phyloP scores from a whole-genome alignment of 2,329 filamentous ascomycete genomes.

The Cephalotrichum gorgonifer region DNA sequence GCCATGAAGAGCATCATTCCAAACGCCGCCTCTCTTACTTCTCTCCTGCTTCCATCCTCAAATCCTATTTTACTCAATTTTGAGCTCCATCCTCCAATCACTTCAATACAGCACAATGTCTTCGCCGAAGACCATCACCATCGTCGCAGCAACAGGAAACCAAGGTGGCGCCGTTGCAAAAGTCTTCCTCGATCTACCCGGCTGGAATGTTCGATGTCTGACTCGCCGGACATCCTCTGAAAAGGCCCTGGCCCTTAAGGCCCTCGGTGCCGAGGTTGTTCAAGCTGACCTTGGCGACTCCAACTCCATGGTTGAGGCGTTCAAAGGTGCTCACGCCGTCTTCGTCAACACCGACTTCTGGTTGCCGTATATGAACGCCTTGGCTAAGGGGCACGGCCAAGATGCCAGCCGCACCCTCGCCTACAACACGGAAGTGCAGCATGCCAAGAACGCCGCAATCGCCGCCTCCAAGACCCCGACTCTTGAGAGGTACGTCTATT shows the following conservation, averaged over 20 bases:
- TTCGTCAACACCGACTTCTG: constrained; percentile 48
- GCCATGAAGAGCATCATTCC: too few species aligned
- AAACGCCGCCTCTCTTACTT: too few species aligned
- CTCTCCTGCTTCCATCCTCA: too few species aligned
- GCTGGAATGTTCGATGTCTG: constrained; percentile 31
- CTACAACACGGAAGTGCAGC: constrained; percentile 35
- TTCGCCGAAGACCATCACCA: constrained; percentile 21
- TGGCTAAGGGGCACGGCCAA: constrained; percentile 23
- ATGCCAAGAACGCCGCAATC: constrained; percentile 44
- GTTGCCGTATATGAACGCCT: constrained; percentile 35
- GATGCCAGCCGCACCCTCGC: constrained; percentile 30
- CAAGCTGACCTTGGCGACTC: constrained; percentile 31
- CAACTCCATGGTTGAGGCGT: constrained; percentile 25
- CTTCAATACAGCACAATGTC: constrained; percentile 4
- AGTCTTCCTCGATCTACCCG: constrained; percentile 23
- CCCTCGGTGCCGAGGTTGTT: constrained; percentile 31
- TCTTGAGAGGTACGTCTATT: constrained; percentile 38
- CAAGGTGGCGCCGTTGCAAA: constrained; percentile 37
- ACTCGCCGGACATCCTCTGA: constrained; percentile 29
- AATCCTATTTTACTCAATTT: too few species aligned
- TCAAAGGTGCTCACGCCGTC: constrained; percentile 36
- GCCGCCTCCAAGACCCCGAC: constrained; percentile 28
- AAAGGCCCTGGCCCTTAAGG: constrained; percentile 25
- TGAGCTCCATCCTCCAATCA: background rate
- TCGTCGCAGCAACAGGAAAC: constrained; percentile 35